A percentile compares a stretch with the other conserved stretches of the same genome.
Conservation (phyloP, 257 asterid species). For the Plantago elongata region DNA sequence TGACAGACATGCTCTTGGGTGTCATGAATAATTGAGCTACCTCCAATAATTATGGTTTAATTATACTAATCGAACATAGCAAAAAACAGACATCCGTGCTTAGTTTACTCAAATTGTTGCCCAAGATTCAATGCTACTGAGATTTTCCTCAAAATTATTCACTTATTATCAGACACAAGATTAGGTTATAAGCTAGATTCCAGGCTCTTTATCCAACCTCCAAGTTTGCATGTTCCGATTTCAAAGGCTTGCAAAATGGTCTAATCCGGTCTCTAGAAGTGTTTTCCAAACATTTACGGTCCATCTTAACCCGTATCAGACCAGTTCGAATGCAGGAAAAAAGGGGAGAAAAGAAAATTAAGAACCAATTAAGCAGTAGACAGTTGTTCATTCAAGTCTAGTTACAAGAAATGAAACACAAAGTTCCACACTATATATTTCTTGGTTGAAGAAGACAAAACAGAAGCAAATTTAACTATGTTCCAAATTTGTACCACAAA, state of each 20-base stretch:
- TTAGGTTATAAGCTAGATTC: neutral
- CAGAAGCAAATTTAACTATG: neutral
- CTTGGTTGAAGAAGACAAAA: neutral
- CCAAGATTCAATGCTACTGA: slow-evolving; percentile 29
- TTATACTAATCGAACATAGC: slow-evolving; percentile 23
- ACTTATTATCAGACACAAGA: slow-evolving; percentile 21
- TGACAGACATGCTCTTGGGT: slow-evolving; percentile 67
- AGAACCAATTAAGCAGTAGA: no score
- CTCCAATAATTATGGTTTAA: slow-evolving; percentile 28
- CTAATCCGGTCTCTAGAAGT: no score
- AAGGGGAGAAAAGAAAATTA: no score
- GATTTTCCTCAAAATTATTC: slow-evolving; percentile 18
- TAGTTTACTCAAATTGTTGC: slow-evolving; percentile 21
- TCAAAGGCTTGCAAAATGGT: neutral
- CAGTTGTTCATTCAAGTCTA: no score
- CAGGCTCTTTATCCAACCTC: slow-evolving; percentile 1
- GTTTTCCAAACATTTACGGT: no score
- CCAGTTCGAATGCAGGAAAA: no score
- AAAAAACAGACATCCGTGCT: slow-evolving; percentile 20
- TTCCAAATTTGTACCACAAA: slow-evolving; percentile 9
- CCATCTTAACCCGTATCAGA: no score
- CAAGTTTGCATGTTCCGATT: neutral
- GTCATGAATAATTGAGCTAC: slow-evolving; percentile 39
- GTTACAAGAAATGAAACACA: no score
- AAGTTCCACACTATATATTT: no score